Evolutionary conservation across 306 rosid species (phyloP).

Genomic region (Pueraria montana): DNA sequence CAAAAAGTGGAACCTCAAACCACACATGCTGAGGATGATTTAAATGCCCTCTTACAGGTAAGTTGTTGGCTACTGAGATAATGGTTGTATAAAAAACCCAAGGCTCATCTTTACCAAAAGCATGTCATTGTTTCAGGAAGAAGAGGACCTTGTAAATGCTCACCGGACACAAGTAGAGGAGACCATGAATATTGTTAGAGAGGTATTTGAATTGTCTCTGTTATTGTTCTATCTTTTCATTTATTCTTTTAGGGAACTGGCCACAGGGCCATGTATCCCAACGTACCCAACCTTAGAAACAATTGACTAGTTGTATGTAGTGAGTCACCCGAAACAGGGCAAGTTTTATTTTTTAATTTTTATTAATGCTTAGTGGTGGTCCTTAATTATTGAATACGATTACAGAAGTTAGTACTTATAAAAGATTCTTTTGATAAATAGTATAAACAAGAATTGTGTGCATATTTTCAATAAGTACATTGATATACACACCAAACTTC

Average conservation of each 20-base stretch:
- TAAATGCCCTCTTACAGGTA: constrained; percentile 93
- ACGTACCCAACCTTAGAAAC: constrained; percentile 2
- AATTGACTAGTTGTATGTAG: constrained; percentile 23
- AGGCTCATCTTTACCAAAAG: constrained; percentile 25
- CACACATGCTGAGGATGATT: constrained; percentile 77
- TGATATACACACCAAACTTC: constrained; percentile 15
- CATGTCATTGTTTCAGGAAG: constrained; percentile 72
- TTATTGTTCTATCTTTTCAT: constrained; percentile 27
- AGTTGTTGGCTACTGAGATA: constrained; percentile 30
- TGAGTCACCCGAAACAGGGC: background rate
- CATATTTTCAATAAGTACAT: background rate
- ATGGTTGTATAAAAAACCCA: background rate
- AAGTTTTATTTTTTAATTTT: no score
- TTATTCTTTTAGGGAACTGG: background rate
- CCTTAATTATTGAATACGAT: background rate
- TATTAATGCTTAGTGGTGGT: background rate
- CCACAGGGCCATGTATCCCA: background rate
- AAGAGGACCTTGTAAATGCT: constrained; percentile 97
- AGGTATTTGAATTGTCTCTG: constrained; percentile 65
- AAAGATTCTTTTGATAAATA: constrained; percentile 28
- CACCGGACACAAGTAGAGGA: constrained; percentile 99
- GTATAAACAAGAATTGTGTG: background rate
- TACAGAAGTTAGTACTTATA: background rate
- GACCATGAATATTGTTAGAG: constrained; percentile 94
- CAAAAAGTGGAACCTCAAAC: constrained; percentile 72